phyloP scores from a whole-genome alignment of 441 rosid species.

The Flueggea neowawraea region DNA sequence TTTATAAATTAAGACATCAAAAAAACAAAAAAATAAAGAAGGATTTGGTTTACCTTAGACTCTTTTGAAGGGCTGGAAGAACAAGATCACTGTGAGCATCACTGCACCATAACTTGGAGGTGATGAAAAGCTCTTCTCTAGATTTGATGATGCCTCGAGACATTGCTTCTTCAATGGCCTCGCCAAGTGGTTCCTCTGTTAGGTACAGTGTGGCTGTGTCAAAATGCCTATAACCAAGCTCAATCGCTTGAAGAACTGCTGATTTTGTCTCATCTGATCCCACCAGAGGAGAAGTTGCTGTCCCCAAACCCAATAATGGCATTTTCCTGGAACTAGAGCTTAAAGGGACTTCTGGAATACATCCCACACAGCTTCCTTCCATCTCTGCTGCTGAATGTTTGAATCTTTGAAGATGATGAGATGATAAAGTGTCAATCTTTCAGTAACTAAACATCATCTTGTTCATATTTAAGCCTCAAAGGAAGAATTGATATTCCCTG shows the following conservation, averaged over 20 bases:
- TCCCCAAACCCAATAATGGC: conserved; percentile 45
- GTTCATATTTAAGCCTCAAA: background rate
- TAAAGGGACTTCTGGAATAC: conserved; percentile 23
- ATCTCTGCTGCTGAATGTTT: conserved; percentile 3
- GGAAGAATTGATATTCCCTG: too few species aligned
- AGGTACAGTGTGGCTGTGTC: conserved; percentile 49
- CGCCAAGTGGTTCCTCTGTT: conserved; percentile 55
- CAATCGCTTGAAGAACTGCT: conserved; percentile 45
- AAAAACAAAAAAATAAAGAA: too few species aligned
- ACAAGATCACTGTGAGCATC: conserved; percentile 52
- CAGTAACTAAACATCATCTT: background rate
- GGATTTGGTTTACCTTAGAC: conserved; percentile 13
- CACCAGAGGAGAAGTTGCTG: conserved; percentile 29
- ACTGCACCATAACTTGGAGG: conserved; percentile 58
- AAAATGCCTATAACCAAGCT: conserved; percentile 55
- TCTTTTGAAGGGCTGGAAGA: conserved; percentile 42
- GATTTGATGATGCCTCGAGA: conserved; percentile 36
- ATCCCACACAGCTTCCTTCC: conserved; percentile 8
- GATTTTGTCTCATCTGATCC: conserved; percentile 29
- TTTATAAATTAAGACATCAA: too few species aligned
- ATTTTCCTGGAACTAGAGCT: conserved; percentile 23
- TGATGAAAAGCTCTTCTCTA: conserved; percentile 53
- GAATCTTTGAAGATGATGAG: background rate
- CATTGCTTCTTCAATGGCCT: conserved; percentile 53
- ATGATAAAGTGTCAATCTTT: background rate